Conservation (phyloP, 495 filamentous ascomycete genomes). For the Oidiodendron maius region DNA sequence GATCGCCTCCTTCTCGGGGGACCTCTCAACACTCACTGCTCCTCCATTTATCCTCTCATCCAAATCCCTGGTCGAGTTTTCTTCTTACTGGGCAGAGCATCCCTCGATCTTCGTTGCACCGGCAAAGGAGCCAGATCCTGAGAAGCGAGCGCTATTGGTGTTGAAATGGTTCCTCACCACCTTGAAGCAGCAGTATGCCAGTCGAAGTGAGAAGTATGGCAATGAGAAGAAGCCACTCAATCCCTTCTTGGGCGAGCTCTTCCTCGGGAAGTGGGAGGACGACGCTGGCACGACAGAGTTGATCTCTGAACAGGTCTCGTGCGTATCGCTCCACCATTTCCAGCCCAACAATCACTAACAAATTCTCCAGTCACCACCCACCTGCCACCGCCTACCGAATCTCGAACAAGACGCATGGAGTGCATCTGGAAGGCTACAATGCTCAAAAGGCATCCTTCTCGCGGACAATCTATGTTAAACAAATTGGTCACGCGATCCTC, state of each 20-base stretch:
- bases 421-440: slow-evolving; percentile 93
- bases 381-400: slow-evolving; percentile 95
- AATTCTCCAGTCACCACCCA: slow-evolving; percentile 96
- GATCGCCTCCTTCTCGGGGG: slow-evolving; percentile 94
- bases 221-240: slow-evolving; percentile 99
- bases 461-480: slow-evolving; percentile 91
- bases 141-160: slow-evolving; percentile 81
- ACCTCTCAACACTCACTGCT: slow-evolving; percentile 89
- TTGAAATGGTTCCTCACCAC: slow-evolving; percentile 98
- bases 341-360: not conserved
- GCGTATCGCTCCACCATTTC: slow-evolving; percentile 9
- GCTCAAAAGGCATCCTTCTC: slow-evolving; percentile 95
- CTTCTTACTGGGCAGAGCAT: slow-evolving; percentile 96
- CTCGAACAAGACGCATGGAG: slow-evolving; percentile 74
- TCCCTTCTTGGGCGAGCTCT: slow-evolving; percentile 87
- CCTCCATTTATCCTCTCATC: slow-evolving; percentile 94
- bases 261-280: slow-evolving; percentile 65
- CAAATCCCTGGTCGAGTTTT: slow-evolving; percentile 91
- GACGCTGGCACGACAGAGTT: slow-evolving; percentile 61
- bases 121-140: slow-evolving; percentile 74
- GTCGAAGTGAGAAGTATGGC: slow-evolving; percentile 76
- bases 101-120: slow-evolving; percentile 84
- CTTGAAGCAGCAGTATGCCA: slow-evolving; percentile 83
- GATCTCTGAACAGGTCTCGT: slow-evolving; percentile 79
- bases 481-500: slow-evolving; percentile 89